Conservation (phyloP, 306 rosid genomes). For the Rubus parviflorus region DNA sequence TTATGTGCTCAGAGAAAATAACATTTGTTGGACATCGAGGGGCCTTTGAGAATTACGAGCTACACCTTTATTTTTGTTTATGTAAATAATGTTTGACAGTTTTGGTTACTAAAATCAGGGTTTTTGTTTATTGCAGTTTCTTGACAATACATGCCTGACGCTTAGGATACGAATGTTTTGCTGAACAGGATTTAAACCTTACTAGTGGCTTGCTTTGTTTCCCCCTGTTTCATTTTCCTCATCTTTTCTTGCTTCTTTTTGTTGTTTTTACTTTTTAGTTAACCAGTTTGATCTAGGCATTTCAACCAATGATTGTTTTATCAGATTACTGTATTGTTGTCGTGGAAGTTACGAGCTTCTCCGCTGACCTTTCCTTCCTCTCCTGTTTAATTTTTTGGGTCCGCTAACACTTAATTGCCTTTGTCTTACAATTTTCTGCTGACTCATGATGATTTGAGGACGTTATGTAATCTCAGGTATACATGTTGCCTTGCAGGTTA, state of each 20-base stretch:
- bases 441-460: neutral
- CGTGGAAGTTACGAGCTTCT: neutral
- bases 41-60: neutral
- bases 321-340: neutral
- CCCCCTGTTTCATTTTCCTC: neutral
- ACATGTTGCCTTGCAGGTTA: slow-evolving; percentile 51
- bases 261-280: neutral
- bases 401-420: neutral
- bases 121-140: neutral
- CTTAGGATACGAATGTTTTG: neutral
- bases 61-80: neutral
- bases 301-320: neutral
- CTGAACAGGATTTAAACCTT: neutral
- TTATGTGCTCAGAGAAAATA: neutral
- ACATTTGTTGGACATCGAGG: neutral
- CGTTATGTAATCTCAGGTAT: neutral
- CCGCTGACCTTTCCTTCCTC: neutral
- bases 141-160: neutral
- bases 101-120: no score
- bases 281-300: neutral
- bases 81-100: neutral
- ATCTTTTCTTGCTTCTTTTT: neutral
- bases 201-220: neutral
- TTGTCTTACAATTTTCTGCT: neutral
- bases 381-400: neutral